Percentiles rank a stretch among this genome's conserved stretches.
These are phyloP conservation scores for Rehmannia glutinosa DNA, from an alignment of 257 asterid species.

Conservation along the genomic window DNA sequence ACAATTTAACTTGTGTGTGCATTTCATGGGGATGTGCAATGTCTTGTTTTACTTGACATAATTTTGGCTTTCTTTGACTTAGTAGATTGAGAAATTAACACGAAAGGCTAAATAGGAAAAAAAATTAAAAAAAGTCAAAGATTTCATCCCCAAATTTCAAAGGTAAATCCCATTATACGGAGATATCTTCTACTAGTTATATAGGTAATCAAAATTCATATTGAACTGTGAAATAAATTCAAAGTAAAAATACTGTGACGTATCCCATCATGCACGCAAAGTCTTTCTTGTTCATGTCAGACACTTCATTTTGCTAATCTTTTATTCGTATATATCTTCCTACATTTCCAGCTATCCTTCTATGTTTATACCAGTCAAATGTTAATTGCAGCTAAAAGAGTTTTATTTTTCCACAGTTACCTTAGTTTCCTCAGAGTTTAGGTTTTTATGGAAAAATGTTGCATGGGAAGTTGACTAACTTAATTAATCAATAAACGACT, in stretches of 20 bases:
- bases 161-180: slow-evolving; percentile 12
- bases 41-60: slow-evolving; percentile 17
- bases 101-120: background rate
- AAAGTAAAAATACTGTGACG: slow-evolving; percentile 16
- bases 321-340: background rate
- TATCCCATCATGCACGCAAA: slow-evolving; percentile 42
- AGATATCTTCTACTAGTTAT: too few relatives aligned
- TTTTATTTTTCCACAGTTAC: slow-evolving; percentile 18
- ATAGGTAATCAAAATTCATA: background rate
- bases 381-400: background rate
- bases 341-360: background rate
- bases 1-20: background rate
- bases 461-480: slow-evolving; percentile 17
- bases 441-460: slow-evolving; percentile 33
- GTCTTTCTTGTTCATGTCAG: slow-evolving; percentile 20
- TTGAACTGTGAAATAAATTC: background rate
- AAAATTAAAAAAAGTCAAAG: slow-evolving; percentile 14
- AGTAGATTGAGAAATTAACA: background rate
- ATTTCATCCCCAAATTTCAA: slow-evolving; percentile 21
- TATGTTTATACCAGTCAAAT: slow-evolving; percentile 15
- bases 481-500: background rate
- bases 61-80: slow-evolving; percentile 22
- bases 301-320: slow-evolving; percentile 20
- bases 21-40: slow-evolving; percentile 13
- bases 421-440: slow-evolving; percentile 27